phyloP scores from a whole-genome alignment of 2,329 filamentous ascomycete genomes.

The Verticillium nonalfalfae region DNA sequence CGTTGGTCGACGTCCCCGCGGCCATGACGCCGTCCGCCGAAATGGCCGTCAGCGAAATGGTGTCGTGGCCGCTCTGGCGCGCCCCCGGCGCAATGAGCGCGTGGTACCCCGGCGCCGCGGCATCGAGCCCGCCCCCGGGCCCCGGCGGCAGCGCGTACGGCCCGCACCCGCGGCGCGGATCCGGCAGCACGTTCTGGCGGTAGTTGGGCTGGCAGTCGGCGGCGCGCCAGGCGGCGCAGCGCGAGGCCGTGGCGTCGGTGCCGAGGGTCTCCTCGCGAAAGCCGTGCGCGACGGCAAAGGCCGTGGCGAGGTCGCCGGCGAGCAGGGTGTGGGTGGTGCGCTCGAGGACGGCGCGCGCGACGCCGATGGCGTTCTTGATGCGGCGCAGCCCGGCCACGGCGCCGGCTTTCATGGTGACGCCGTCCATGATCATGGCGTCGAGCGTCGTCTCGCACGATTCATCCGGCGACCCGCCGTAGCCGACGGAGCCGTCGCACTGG shows the following conservation, averaged over 20 bases:
- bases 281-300: constrained; percentile 46
- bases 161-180: constrained; percentile 35
- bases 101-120: constrained; percentile 10
- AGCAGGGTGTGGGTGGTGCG: constrained; percentile 45
- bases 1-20: constrained; percentile 50
- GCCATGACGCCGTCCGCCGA: constrained; percentile 38
- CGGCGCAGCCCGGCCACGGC: constrained; percentile 45
- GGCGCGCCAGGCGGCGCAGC: constrained; percentile 36
- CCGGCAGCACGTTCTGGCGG: constrained; percentile 36
- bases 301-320: constrained; percentile 44
- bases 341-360: constrained; percentile 44
- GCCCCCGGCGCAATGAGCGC: constrained; percentile 10
- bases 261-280: constrained; percentile 36
- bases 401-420: constrained; percentile 43
- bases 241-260: constrained; percentile 29
- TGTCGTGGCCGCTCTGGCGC: constrained; percentile 37
- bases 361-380: constrained; percentile 39
- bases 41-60: constrained; percentile 46
- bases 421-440: constrained; percentile 54
- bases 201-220: constrained; percentile 44
- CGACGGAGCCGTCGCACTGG: constrained; percentile 49
- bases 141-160: constrained; percentile 27
- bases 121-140: constrained; percentile 19
- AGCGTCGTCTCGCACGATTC: constrained; percentile 52
- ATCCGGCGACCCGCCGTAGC: constrained; percentile 48